These are phyloP conservation scores for Sodiomyces alkalinus DNA, from an alignment of 2,329 filamentous ascomycete genomes.

Conservation along the genomic window DNA sequence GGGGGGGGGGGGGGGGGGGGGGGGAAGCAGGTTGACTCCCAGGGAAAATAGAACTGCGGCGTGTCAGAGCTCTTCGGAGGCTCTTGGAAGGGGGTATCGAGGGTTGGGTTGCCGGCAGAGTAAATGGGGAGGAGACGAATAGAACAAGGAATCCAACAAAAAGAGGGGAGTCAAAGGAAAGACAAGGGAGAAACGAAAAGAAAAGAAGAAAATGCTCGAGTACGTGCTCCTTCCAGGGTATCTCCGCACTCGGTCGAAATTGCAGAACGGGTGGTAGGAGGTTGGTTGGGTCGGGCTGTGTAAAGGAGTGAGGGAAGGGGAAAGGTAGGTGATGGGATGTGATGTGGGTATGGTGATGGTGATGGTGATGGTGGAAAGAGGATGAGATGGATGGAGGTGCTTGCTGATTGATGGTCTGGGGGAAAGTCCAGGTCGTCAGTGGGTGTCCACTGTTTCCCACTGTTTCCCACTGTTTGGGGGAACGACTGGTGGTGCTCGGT, in stretches of 20 bases:
- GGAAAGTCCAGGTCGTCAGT: too few relatives aligned
- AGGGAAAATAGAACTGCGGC: constrained; percentile 5
- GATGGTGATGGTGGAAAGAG: constrained; percentile 4
- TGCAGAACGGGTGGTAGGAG: too few relatives aligned
- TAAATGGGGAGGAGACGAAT: too few relatives aligned
- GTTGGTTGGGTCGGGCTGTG: constrained; percentile 3
- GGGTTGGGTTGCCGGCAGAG: too few relatives aligned
- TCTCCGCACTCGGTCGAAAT: constrained; percentile 11
- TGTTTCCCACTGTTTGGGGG: too few relatives aligned
- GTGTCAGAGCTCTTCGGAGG: constrained; percentile 3
- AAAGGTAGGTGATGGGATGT: constrained; percentile 1
- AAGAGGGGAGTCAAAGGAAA: constrained; percentile 6
- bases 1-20: constrained; percentile 13
- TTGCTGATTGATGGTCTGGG: too few relatives aligned
- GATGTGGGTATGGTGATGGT: neutral
- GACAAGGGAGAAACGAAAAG: constrained; percentile 12
- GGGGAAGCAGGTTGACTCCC: constrained; percentile 3
- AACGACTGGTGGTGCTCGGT: too few relatives aligned
- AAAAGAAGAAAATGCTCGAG: constrained; percentile 13
- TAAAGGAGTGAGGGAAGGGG: constrained; percentile 5
- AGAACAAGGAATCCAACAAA: constrained; percentile 7
- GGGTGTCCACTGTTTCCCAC: too few relatives aligned
- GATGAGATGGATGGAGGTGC: too few relatives aligned
- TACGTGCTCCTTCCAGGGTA: constrained; percentile 2
- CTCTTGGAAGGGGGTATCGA: too few relatives aligned